Evolutionary conservation across 2,329 filamentous ascomycete genomes (phyloP), one percentile per base, ranked within the genome.

Genomic region (Elsinoe ampelina): DNA sequence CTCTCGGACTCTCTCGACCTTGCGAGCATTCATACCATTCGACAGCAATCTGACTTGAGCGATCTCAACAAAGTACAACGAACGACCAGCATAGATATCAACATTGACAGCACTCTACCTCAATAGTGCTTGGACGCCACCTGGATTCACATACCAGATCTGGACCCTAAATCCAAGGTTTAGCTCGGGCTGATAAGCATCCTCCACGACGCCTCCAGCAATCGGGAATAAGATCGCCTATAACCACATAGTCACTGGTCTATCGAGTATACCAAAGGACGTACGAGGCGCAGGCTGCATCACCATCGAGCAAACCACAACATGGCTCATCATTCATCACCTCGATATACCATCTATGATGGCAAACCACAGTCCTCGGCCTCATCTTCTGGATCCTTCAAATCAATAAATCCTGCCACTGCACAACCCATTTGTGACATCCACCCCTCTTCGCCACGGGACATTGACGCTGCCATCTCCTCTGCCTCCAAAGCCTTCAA

Each of bases 371-470:
- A 89, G 65, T 72, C 77, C 22, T 79, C 82, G 50, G 77, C 75
- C 36, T 80, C 82, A 8, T 73, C 77, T 41, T 76, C 77, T 20
- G 56, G 64, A 58, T 83, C 83, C 47, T 92, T 93, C 73, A 75
- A 83, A 61, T 82, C 85, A 30, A 76, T 92, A 67, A 80, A 93
- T 68, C 89, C 89, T 38, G 82, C 88, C 51, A 90, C 82, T 41
- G 82, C 78, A 58, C 75, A 80, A 60, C 78, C 84, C 5, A 70
- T 92, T 52, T 86, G 86, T 61, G 82, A 84, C 62, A 82, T 95
- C 66, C 81, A 88, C 71, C 77, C 80, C 34, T 86, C 88, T 15
- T 84, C 87, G 0, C 71, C 75, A 19, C 68, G 77, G 57, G 82
- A 89, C 65, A 76, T 93, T 67, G 82, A 93, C 68, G 78, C 81